Evolutionary conservation across 1,284 basidiomycete species (phyloP), one percentile per base, ranked within the genome.

Genomic region (Boletus semigastroideus): DNA sequence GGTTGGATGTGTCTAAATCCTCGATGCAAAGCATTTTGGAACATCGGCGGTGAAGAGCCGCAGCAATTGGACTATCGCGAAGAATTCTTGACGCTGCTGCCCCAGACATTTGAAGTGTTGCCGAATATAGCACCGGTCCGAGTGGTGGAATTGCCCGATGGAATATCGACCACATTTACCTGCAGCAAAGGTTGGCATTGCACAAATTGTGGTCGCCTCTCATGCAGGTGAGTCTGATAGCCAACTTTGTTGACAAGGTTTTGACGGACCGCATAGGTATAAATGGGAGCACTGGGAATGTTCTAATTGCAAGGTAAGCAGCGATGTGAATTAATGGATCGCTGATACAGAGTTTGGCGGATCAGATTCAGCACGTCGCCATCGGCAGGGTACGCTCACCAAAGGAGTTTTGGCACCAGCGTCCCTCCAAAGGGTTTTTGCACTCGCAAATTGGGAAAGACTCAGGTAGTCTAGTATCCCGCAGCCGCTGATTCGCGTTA

Each of bases 271-370:
- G 40, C 34, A 34, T 57, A 88, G 87, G 59, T 82, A 66, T 49
- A 85, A 82, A 66, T 90, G 87, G 87, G 80, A 88, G 61, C 64
- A 76, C 50, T 88, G 86, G 80, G 78, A 87, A 64, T 91, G 89
- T 61, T 67, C 74, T 14, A 61, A 65, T 45, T 80, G 77, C 56
- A 58, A 68, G 3, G 78, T 76, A 58, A 42, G 71, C 48, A 10
- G 14, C 28, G 28, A 12, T 17, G 5, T 4, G 5, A 4, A 34
- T 28, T 50, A 17, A 19, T 48, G n/a, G 43, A 38, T 9, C 1
- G 1, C 43, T 58, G 49, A 53, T 30, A 44, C 25, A 39, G 36
- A 33, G 22, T 14, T 14, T 38, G 27, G 41, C 6, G 36, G 27
- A 19, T 25, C 27, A 71, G 63, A 16, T 22, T 16, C 47, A 33